Conservation (phyloP, 1,139 yeast species). For the Candida freyschussii region DNA sequence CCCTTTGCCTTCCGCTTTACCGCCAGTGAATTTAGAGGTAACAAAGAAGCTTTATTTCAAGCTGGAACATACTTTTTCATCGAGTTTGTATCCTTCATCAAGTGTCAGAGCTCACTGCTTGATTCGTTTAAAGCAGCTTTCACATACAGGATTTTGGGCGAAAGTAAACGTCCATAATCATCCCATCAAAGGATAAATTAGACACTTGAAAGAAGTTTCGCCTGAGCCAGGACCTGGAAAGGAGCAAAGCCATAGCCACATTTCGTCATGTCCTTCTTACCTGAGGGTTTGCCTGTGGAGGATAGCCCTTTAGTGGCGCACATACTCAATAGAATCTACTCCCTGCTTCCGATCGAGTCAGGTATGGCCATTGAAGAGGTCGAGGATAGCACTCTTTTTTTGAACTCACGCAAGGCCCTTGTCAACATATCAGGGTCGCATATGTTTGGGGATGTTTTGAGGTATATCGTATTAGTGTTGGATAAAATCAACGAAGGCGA, state of each 20-base stretch:
- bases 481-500: slow-evolving; percentile 23
- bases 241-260: no score
- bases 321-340: slow-evolving; percentile 18
- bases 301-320: slow-evolving; percentile 20
- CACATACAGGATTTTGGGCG: no score
- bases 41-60: no score
- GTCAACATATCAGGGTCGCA: slow-evolving; percentile 21
- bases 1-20: no score
- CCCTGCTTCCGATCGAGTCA: slow-evolving; percentile 23
- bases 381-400: slow-evolving; percentile 23
- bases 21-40: no score
- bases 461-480: slow-evolving; percentile 14
- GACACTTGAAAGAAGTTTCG: no score
- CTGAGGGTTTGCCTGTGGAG: slow-evolving; percentile 5
- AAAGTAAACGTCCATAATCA: no score
- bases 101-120: no score
- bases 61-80: no score
- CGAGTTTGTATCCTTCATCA: neutral
- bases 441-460: slow-evolving; percentile 19
- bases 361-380: slow-evolving; percentile 23
- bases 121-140: no score
- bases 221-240: no score
- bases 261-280: slow-evolving; percentile 9
- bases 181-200: no score
- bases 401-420: slow-evolving; percentile 23